Evolutionary conservation across 345 rosid genomes (phyloP), one percentile per base, ranked within the genome.

Genomic region (Citrus inodora): DNA sequence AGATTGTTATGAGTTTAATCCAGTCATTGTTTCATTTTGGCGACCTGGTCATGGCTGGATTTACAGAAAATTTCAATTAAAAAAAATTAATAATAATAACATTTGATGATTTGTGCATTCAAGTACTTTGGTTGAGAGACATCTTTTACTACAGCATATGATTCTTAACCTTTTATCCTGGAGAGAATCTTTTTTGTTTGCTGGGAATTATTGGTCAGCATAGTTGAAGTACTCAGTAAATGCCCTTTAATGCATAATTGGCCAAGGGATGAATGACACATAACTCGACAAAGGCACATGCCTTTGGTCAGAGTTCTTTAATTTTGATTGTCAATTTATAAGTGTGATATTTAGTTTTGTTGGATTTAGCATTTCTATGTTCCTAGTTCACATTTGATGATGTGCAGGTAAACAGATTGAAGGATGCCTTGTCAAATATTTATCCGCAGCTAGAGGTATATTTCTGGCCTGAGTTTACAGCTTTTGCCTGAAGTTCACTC

Each of bases 401-500:
- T 40, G 61, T 86, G 83, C 89, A 96, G 98, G 97, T 90, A 74
- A 90, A 80, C 83, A 89, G 90, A 83, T 80, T 96, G 81, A 96
- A 94, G 87, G 94, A 96, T 80, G 97, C 90, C 74, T 85, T 96
- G 99, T 91, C 97, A 51, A 86, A 89, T 80, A 87, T 90, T 42
- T 91, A 94, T 90, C 89, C 91, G 19, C 90, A 91, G 86, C 87
- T 96, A 21, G 92, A 94, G 92, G 99, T 96, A 85, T 48, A 69
- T 77, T 82, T 77, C 62, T 65, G 38, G 32, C 55, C 60, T 30
- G 68, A 64, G 5, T 72, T 17, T 46, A 6, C 30, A 16, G n/a
- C 60, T 64, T 46, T 51, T 38, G 28, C 19, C 60, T 58, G 5
- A 56, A 27, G 14, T 60, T 27, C 48, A 42, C 48, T 11, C 48